These are phyloP conservation scores for Berkeleyomyces basicola DNA, from an alignment of 2,329 filamentous ascomycete genomes.

Conservation along the genomic window DNA sequence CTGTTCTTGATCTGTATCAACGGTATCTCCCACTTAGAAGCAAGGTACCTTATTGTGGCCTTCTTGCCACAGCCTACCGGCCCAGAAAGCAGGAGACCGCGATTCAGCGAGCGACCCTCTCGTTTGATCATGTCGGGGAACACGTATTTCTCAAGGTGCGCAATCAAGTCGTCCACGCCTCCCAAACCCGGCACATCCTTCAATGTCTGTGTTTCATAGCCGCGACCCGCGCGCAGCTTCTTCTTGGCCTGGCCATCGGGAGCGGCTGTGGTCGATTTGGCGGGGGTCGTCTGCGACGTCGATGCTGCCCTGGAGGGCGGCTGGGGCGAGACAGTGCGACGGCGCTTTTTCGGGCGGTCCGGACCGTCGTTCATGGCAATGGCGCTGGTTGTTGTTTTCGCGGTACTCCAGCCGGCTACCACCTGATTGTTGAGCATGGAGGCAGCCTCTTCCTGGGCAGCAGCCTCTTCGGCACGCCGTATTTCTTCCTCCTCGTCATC, in stretches of 20 bases:
- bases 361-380: slow-evolving; percentile 18
- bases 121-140: slow-evolving; percentile 11
- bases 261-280: slow-evolving; percentile 11
- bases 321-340: slow-evolving; percentile 13
- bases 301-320: not conserved
- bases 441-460: slow-evolving; percentile 16
- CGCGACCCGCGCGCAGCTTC: slow-evolving; percentile 20
- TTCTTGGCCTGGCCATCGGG: slow-evolving; percentile 15
- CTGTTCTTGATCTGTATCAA: slow-evolving; percentile 39
- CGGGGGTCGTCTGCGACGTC: not conserved
- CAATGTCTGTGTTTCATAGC: slow-evolving; percentile 20
- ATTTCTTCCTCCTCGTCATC: slow-evolving; percentile 27
- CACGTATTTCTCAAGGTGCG: slow-evolving; percentile 10
- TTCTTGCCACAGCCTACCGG: slow-evolving; percentile 71
- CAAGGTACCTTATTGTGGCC: slow-evolving; percentile 57
- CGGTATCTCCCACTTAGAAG: slow-evolving; percentile 53
- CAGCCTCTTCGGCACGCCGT: slow-evolving; percentile 12
- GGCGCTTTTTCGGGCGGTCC: slow-evolving; percentile 21
- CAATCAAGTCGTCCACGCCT: slow-evolving; percentile 18
- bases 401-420: slow-evolving; percentile 25
- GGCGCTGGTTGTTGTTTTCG: slow-evolving; percentile 6
- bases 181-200: slow-evolving; percentile 17
- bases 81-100: slow-evolving; percentile 58
- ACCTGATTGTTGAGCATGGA: slow-evolving; percentile 28
- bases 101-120: slow-evolving; percentile 3